A percentile compares a stretch with the other conserved stretches of the same genome.
phyloP scores from a whole-genome alignment of 768 basidiomycete genomes.

The Auricularia auricula-judae region DNA sequence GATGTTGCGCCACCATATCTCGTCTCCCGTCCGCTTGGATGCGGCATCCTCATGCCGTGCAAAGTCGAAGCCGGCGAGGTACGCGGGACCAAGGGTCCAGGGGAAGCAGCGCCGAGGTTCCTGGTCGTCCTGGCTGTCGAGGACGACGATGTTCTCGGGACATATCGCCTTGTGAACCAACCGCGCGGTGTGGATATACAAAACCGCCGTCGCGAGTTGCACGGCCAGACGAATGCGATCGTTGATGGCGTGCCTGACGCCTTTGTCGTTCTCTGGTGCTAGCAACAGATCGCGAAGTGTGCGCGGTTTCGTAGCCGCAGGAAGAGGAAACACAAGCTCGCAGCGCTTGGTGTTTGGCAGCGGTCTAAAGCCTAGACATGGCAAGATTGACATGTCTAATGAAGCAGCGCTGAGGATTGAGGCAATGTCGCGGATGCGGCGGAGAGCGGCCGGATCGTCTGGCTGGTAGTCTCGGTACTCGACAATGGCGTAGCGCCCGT shows the following conservation, averaged over 20 bases:
- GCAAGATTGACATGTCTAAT: neutral
- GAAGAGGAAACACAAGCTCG: neutral
- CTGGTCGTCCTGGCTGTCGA: neutral
- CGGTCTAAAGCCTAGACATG: neutral
- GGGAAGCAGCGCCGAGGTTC: neutral
- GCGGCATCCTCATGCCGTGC: neutral
- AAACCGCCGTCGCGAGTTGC: neutral
- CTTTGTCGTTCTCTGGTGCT: too few species aligned
- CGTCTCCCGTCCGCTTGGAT: neutral
- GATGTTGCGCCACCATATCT: neutral
- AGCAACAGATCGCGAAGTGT: too few species aligned
- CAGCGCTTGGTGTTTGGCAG: neutral
- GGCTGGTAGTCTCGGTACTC: neutral
- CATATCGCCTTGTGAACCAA: neutral
- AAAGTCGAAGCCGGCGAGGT: constrained; percentile 1
- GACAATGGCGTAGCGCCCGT: neutral
- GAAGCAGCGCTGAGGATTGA: neutral
- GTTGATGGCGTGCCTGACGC: too few species aligned
- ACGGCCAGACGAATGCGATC: too few species aligned
- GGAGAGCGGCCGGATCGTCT: neutral
- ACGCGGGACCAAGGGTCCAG: neutral
- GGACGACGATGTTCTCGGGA: neutral
- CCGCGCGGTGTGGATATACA: neutral
- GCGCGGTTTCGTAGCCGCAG: too few species aligned
- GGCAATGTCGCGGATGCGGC: neutral